Evolutionary conservation across 768 basidiomycete species (phyloP).

Genomic region (Mycena haematopus): DNA sequence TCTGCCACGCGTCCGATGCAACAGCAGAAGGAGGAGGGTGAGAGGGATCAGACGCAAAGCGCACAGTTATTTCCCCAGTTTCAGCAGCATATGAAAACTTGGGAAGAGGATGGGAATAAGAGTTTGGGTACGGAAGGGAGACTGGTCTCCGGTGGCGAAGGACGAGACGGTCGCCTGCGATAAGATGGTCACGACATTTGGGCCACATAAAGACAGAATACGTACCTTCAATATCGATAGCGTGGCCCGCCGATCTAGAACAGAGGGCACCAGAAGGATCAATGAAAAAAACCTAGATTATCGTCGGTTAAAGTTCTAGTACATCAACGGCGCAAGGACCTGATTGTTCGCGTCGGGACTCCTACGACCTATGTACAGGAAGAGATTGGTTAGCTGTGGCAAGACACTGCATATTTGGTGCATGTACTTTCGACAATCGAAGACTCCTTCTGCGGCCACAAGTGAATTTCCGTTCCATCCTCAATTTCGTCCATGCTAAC

Average conservation of each 20-base stretch:
- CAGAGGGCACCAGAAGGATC: constrained; percentile 80
- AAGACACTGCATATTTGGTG: constrained; percentile 31
- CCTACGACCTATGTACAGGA: constrained; percentile 63
- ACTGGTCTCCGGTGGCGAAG: constrained; percentile 80
- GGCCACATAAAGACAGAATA: background rate
- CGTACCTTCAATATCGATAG: constrained; percentile 79
- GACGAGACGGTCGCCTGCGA: constrained; percentile 66
- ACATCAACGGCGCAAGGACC: constrained; percentile 43
- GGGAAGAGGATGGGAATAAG: constrained; percentile 78
- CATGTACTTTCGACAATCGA: constrained; percentile 78
- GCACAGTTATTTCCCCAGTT: constrained; percentile 64
- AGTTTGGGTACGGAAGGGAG: constrained; percentile 79
- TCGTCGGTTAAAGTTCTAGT: background rate
- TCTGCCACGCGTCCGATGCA: constrained; percentile 57
- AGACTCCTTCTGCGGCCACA: constrained; percentile 77
- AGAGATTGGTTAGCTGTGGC: background rate
- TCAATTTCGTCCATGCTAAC: constrained; percentile 57
- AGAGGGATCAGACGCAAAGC: constrained; percentile 68
- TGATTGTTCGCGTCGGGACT: constrained; percentile 77
- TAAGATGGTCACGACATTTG: constrained; percentile 1
- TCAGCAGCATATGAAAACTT: constrained; percentile 63
- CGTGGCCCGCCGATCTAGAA: constrained; percentile 81
- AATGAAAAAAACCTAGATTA: constrained; percentile 79
- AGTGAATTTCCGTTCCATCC: constrained; percentile 66
- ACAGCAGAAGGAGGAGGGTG: constrained; percentile 52